Base-by-base conservation (phyloP, 257 asterid genomes). In the Solanum megistacrolobum region DNA sequence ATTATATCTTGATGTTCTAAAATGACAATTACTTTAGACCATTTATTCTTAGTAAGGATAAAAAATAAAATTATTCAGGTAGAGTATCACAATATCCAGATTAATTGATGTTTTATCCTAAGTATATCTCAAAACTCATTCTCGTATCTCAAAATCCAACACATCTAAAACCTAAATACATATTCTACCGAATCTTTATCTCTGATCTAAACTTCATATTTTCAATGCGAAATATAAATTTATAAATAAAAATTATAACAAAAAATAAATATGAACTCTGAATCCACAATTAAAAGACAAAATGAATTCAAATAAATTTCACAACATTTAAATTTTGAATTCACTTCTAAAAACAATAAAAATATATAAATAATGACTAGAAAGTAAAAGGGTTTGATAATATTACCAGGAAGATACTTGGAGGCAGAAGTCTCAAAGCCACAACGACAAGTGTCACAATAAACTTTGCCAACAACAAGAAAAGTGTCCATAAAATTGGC, bases 391-490 rank as follows among this genome's bases (percentile, higher is more conserved):
- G 48, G 7, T 5, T 84, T 60, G 35, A 18, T 71, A 12, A 84
- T 87, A 66, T 88, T 62, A 95, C 98, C 96, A 12, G 91, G 79
- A 69, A 93, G 88, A 83, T 88, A 88, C 68, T 79, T 90, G 86
- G 93, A 35, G 88, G 95, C 96, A 9, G 88, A 27, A 46, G 95
- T 94, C 92, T 95, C 96, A 20, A 85, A 95, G 38, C 98, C 98
- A 83, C 95, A 96, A 68, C 92, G 98, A 93, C 98, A 96, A 78
- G 96, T 93, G 87, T 96, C 98, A 83, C 98, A 94, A 90, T 94
- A 96, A 12, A 89, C 95, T n/a, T 21, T 69, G 5, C 98, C 98
- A 72, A 76, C 88, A 2, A 95, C 89, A 43, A 91, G 8, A 35
- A 92, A 91, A 0, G 93, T 89, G 66, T 89, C 74, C 12, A 11